Base-by-base conservation (phyloP, 106 monocot species). In the Allium fistulosum region DNA sequence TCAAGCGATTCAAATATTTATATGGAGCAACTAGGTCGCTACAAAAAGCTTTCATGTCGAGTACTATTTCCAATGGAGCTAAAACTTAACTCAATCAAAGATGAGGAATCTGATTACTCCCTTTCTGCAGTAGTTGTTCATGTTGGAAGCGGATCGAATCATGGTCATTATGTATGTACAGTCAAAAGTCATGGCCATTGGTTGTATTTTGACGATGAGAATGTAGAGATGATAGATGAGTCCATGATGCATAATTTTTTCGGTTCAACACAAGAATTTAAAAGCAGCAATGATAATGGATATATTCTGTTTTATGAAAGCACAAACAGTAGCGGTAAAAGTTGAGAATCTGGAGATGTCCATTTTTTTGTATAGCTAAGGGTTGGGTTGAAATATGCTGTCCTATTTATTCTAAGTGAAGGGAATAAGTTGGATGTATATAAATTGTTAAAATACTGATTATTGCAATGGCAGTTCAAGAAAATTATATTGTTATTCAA, bases 1-100 rank as follows among this genome's bases (percentile, higher is more conserved):
- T 72, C 63, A 72, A 72, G 72, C 62, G 72, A 14, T 72, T 72
- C 72, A 72, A 72, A 46, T 72, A n/a, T n/a, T n/a, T n/a, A 72
- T 55, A 72, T 72, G 13, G 72, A 72, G 63, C 72, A 72, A 11
- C 62, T 72, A 26, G 45, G 62, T 14, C 72, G 72, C 45, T 63
- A 72, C 27, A 72, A 72, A 27, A 72, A 72, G 51, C 72, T 72
- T n/a, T 72, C 62, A 1, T 72, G 62, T 11, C 27, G 72, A 7
- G 72, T 72, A 2, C 61, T 72, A 2, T 72, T 63, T 53, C 72
- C 72, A 10, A 62, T 72, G 63, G 72, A 72, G 72, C 51, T 72
- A 49, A 72, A 72, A 55, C 62, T 72, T 9, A 63, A 63, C 28
- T 62, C 72, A 0, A 51, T 53, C n/a, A 62, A 72, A 7, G 52